Base-by-base conservation (phyloP, 805 yeast species). In the Candida manassasensis region DNA sequence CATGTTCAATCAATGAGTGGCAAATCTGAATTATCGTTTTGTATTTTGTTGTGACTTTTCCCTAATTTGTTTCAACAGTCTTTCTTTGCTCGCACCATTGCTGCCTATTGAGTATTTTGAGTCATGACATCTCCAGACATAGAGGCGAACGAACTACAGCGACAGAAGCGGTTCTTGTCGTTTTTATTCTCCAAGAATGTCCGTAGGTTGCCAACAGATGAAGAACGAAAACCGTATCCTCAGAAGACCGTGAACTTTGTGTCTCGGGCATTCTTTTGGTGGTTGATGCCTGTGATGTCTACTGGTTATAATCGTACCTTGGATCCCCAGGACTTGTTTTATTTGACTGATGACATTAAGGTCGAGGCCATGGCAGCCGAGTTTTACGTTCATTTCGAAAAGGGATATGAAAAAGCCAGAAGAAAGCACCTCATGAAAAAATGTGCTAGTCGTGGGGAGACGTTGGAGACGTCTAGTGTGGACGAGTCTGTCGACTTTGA, bases 221-320 rank as follows among this genome's bases (percentile, higher is more conserved):
- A 71, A 2, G 79, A 77, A 41, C 53, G 84, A 37, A 49, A 37
- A 10, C 49, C 45, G 4, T 77, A 62, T 48, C 84, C 83, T 0
- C 59, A 53, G 35, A 39, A 47, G 19, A 43, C 49, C 9, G 62
- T 70, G 11, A 69, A 69, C 35, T 27, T 55, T 19, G 5, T 77
- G 8, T 65, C 69, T 10, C 59, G 59, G 44, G 31, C 67, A 0
- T 73, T 78, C 46, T 77, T 82, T 52, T 70, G 80, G 76, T 84
- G 90, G 89, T 56, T 84, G 30, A 48, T 59, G 17, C 88, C 88
- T 0, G 47, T 84, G 27, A 57, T 84, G 65, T 59, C 57, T 11
- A 72, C 73, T 6, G 93, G 94, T 5, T 84, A 84, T 55, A 80
- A 77, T 53, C 67, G 93, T 49, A 81, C 89, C 0, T 57, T 84